Percentiles rank a stretch among this genome's conserved stretches.
These are phyloP conservation scores for Phialophora tarda DNA, from an alignment of 2,329 filamentous ascomycete species.

Conservation along the genomic window DNA sequence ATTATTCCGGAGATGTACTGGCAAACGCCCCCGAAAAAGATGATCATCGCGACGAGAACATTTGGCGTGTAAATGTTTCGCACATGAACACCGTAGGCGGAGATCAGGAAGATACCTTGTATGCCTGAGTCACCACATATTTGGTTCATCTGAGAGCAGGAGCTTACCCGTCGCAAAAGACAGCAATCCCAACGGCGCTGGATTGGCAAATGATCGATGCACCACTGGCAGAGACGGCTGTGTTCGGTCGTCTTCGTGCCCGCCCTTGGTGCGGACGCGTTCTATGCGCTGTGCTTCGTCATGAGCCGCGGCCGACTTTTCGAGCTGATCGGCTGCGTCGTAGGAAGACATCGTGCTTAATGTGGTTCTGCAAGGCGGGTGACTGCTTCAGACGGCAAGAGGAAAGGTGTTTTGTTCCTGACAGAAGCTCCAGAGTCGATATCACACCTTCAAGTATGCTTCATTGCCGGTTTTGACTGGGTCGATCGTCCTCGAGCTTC, in stretches of 20 bases:
- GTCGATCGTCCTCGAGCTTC: not conserved
- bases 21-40: conserved; percentile 48
- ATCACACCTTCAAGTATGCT: not conserved
- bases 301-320: conserved; percentile 15
- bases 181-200: conserved; percentile 45
- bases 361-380: not conserved
- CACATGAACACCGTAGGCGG: conserved; percentile 38
- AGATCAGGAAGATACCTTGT: conserved; percentile 40
- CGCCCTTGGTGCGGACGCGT: conserved; percentile 21
- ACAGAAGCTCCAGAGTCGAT: not conserved
- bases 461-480: conserved; percentile 2
- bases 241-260: conserved; percentile 26
- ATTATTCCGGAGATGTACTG: conserved; percentile 41
- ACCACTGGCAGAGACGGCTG: conserved; percentile 41
- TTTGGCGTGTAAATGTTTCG: conserved; percentile 40
- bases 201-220: conserved; percentile 42
- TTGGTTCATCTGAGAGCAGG: not conserved
- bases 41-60: conserved; percentile 46
- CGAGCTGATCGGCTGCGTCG: conserved; percentile 21
- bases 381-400: not conserved
- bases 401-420: not conserved
- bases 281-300: conserved; percentile 8
- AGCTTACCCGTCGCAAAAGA: conserved; percentile 46
- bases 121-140: not conserved
- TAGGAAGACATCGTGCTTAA: conserved; percentile 20